Evolutionary conservation across 225 moss, liverwort and hornwort species (phyloP).

Genomic region (Bryum argenteum): DNA sequence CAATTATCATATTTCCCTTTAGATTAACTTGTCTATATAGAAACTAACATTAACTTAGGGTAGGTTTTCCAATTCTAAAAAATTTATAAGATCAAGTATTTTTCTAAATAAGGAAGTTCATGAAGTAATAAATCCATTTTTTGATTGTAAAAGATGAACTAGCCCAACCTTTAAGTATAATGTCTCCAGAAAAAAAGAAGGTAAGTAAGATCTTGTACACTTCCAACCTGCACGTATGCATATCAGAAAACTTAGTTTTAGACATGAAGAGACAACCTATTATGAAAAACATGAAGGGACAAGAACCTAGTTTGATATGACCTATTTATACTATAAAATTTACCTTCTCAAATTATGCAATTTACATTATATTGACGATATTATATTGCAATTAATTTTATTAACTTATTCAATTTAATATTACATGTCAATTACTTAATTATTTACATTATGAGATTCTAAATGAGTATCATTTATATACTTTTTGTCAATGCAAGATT

Average conservation of each 20-base stretch:
- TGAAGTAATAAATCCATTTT: too few species aligned
- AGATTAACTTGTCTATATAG: too few species aligned
- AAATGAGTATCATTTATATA: not conserved
- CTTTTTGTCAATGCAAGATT: not conserved
- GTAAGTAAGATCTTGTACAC: too few species aligned
- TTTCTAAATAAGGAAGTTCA: too few species aligned
- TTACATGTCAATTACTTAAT: not conserved
- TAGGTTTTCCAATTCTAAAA: too few species aligned
- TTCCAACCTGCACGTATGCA: not conserved
- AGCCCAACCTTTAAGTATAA: too few species aligned
- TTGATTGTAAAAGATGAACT: too few species aligned
- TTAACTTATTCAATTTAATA: not conserved
- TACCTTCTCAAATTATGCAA: not conserved
- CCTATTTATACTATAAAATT: not conserved
- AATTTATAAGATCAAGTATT: too few species aligned
- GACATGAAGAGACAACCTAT: not conserved
- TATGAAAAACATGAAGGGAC: not conserved
- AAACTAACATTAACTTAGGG: too few species aligned
- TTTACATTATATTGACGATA: not conserved
- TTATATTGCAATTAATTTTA: not conserved
- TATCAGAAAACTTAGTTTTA: not conserved
- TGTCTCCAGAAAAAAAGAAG: too few species aligned
- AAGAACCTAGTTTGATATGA: not conserved
- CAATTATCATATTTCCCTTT: too few species aligned
- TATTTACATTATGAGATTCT: not conserved